Conservation (phyloP, 208 protist species). For the Acanthamoeba triangularis region DNA sequence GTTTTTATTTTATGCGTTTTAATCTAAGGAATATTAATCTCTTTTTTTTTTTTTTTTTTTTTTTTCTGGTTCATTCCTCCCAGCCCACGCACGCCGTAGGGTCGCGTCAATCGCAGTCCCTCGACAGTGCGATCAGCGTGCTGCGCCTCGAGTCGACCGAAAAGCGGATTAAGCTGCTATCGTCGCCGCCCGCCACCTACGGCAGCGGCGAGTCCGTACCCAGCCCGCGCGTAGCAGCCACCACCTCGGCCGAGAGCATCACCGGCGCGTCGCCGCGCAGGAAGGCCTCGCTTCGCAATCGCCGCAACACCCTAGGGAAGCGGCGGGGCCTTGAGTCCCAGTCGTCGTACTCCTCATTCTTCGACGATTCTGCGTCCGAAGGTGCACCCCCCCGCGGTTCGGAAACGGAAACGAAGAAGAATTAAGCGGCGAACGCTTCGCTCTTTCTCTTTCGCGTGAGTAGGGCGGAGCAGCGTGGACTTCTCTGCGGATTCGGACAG, state of each 20-base stretch:
- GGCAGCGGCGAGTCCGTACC: neutral
- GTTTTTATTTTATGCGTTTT: neutral
- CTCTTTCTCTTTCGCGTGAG: neutral
- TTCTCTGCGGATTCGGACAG: conserved; percentile 41
- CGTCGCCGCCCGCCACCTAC: neutral
- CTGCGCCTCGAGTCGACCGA: conserved; percentile 29
- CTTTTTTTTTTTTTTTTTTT: no score
- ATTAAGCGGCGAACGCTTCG: neutral
- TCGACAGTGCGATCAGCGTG: conserved; percentile 2
- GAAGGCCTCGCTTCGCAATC: conserved; percentile 17
- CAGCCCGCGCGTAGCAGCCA: neutral
- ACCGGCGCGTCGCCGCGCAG: neutral
- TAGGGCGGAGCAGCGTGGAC: conserved; percentile 20
- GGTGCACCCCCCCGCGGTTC: neutral
- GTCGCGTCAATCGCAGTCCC: conserved; percentile 15
- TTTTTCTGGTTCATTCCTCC: conserved; percentile 3
- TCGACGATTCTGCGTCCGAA: conserved; percentile 24
- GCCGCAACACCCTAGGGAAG: conserved; percentile 15
- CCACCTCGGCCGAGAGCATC: neutral
- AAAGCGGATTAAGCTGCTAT: conserved; percentile 31
- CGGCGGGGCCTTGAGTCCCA: neutral
- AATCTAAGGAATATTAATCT: no score
- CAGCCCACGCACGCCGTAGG: neutral
- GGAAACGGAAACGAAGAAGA: neutral
- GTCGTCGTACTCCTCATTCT: neutral